These are phyloP conservation scores for Punica granatum DNA, from an alignment of 345 rosid genomes.

Conservation along the genomic window DNA sequence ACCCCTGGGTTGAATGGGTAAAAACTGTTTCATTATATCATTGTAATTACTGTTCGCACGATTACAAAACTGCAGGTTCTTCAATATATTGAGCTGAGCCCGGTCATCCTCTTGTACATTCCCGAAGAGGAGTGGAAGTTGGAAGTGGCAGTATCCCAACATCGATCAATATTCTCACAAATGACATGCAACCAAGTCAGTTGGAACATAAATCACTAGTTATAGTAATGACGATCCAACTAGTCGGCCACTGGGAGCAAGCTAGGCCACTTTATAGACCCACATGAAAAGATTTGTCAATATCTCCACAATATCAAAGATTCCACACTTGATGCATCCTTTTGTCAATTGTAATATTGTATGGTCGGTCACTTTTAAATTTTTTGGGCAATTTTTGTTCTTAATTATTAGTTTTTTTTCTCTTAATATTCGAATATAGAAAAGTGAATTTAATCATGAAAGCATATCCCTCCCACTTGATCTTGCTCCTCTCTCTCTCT, in stretches of 20 bases:
- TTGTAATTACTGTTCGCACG: too few species aligned
- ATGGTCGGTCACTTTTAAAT: neutral
- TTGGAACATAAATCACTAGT: neutral
- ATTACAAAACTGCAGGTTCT: too few species aligned
- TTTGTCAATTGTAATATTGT: neutral
- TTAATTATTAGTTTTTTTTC: neutral
- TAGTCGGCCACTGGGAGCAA: neutral
- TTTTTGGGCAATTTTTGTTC: neutral
- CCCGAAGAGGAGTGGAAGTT: too few species aligned
- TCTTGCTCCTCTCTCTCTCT: neutral
- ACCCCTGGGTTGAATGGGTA: too few species aligned
- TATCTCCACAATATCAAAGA: conserved; percentile 2
- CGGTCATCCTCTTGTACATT: too few species aligned
- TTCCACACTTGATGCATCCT: neutral
- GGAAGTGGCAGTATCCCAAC: too few species aligned
- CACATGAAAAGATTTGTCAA: conserved; percentile 1
- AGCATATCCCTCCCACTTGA: neutral
- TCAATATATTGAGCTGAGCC: too few species aligned
- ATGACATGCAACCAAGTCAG: neutral
- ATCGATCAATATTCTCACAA: too few species aligned
- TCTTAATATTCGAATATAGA: neutral
- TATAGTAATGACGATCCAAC: neutral
- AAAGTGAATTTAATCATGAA: neutral
- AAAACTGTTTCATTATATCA: too few species aligned
- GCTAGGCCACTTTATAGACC: neutral